Evolutionary conservation across 371 early-diverging fungal genomes (phyloP).

Genomic region (Mucor racemosus): DNA sequence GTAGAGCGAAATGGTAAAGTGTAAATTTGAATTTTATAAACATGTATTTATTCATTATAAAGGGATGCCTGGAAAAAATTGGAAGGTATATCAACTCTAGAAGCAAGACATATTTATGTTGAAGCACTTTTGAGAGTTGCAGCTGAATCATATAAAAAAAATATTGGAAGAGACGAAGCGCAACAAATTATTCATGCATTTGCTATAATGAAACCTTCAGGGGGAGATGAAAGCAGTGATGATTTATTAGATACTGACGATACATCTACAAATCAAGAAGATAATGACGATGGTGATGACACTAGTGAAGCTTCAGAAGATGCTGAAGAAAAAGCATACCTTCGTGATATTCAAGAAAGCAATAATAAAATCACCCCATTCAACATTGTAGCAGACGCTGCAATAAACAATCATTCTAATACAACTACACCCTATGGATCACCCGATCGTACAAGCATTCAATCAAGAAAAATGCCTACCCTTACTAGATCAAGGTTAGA

Average conservation of each 20-base stretch:
- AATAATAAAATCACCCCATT: constrained; percentile 8
- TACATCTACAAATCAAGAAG: constrained; percentile 18
- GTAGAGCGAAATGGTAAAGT: constrained; percentile 54
- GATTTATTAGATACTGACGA: constrained; percentile 15
- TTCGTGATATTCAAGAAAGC: constrained; percentile 27
- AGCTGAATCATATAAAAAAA: constrained; percentile 33
- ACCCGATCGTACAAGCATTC: constrained; percentile 4
- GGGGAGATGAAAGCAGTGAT: constrained; percentile 29
- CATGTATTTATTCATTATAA: constrained; percentile 8
- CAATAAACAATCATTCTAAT: background rate
- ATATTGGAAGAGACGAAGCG: constrained; percentile 32
- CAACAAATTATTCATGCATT: constrained; percentile 45
- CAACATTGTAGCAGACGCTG: background rate
- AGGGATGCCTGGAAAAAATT: constrained; percentile 42
- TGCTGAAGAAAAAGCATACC: constrained; percentile 35
- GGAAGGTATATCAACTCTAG: constrained; percentile 26
- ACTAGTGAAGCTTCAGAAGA: constrained; percentile 28
- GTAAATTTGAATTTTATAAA: background rate
- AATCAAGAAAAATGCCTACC: constrained; percentile 13
- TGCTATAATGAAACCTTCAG: constrained; percentile 41
- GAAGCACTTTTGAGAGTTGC: constrained; percentile 34
- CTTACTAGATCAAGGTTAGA: background rate
- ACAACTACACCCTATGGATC: constrained; percentile 16
- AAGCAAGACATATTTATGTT: constrained; percentile 35
- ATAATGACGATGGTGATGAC: constrained; percentile 1